phyloP scores from a whole-genome alignment of 352 stramenopile species.

The Phytophthora constricta region DNA sequence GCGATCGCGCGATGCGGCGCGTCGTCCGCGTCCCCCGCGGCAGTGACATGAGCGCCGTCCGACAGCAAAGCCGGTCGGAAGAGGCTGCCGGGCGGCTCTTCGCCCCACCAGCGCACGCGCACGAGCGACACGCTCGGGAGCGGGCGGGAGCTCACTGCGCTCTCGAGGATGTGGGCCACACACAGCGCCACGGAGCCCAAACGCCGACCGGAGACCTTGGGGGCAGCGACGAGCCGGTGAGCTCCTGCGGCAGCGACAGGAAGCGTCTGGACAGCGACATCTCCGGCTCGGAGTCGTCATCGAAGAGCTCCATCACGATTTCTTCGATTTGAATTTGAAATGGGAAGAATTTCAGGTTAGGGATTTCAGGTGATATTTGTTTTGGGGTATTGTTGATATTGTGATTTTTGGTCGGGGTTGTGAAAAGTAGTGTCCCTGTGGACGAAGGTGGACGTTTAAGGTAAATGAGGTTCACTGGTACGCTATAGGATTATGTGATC shows the following conservation, averaged over 20 bases:
- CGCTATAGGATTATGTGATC: neutral
- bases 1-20: conserved; percentile 30
- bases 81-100: conserved; percentile 49
- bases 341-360: neutral
- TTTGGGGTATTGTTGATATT: too few relatives aligned
- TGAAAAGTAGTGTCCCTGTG: neutral
- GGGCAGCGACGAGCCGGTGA: conserved; percentile 51
- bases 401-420: too few relatives aligned
- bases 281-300: neutral
- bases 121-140: conserved; percentile 51
- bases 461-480: neutral
- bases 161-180: conserved; percentile 49
- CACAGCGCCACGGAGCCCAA: conserved; percentile 44
- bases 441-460: neutral
- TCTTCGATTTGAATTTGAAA: neutral
- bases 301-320: neutral
- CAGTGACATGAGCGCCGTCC: neutral
- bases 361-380: too few relatives aligned
- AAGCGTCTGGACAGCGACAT: conserved; percentile 41
- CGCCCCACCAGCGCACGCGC: conserved; percentile 66
- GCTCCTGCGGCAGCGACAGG: conserved; percentile 39
- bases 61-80: conserved; percentile 47
- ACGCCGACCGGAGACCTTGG: conserved; percentile 38
- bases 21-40: conserved; percentile 4
- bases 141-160: conserved; percentile 30